Base-by-base conservation (phyloP, 495 filamentous ascomycete genomes). In the Chaetomium cochliodes region DNA sequence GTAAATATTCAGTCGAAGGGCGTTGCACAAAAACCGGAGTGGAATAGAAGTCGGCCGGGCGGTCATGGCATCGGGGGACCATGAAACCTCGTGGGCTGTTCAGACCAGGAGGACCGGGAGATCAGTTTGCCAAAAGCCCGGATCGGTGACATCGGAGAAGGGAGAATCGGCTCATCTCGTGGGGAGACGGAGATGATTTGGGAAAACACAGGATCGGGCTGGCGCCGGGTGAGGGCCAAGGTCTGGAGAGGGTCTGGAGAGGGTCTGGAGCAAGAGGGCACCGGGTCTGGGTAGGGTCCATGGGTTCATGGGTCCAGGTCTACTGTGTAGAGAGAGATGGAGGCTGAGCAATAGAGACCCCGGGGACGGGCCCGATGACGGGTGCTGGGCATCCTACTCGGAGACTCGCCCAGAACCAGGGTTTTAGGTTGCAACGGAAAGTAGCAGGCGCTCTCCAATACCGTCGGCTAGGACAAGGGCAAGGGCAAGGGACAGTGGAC, bases 381-480 rank as follows among this genome's bases (percentile, higher is more conserved):
- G 33, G 33, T 20, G 49, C 37, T 60, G 42, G 39, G 18, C 33
- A 47, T 44, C 16, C 9, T 37, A 12, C 33, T 37, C 9, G 33
- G 33, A 37, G 33, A 37, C 33, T 37, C 42, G 26, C 16, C 20
- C 11, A 20, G 30, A 2, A 7, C 41, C 56, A 22, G 23, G 3
- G 26, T 60, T 60, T 30, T 30, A 60, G 3, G 26, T 60, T 60
- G 46, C 46, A 60, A 51, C 58, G 58, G 58, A 44, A 23, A 25
- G 44, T 28, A 60, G 58, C 58, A 60, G 46, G 46, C 58, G 58
- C 58, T 51, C 51, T 37, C 58, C 58, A 60, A 60, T 60, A 20
- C 46, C n/a, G 46, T 8, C 33, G 20, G 20, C 33, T 9, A 3
- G 1, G 16, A 28, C 28, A 33, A 37, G 33, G 49, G 11, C 23